Evolutionary conservation across 495 filamentous ascomycete genomes (phyloP).

Genomic region (Penicillium soppii): DNA sequence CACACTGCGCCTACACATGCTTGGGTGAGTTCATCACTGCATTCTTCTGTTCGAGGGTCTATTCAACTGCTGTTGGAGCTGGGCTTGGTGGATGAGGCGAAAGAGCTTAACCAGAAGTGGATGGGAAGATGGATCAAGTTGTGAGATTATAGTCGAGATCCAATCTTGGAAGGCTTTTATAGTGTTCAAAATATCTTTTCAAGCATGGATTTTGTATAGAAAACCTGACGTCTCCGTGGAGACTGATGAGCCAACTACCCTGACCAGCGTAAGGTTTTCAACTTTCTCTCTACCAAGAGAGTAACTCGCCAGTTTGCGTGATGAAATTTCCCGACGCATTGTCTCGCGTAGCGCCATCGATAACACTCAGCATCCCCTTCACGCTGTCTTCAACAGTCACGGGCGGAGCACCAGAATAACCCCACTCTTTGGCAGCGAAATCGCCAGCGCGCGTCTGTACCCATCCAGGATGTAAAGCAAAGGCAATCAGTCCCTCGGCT

Average conservation of each 20-base stretch:
- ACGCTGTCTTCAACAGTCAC: slow-evolving; percentile 26
- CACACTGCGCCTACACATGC: slow-evolving; percentile 68
- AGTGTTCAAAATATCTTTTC: too few species aligned
- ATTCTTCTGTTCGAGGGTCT: slow-evolving; percentile 59
- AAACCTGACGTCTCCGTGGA: too few species aligned
- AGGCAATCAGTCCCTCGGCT: slow-evolving; percentile 29
- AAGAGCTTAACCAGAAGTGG: slow-evolving; percentile 58
- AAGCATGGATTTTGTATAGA: too few species aligned
- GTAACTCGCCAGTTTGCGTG: slow-evolving; percentile 14
- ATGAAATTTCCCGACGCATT: slow-evolving; percentile 37
- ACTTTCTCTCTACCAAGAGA: slow-evolving; percentile 6
- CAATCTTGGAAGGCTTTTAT: too few species aligned
- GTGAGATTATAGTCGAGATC: too few species aligned
- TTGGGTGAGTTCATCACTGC: slow-evolving; percentile 64
- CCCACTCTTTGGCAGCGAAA: slow-evolving; percentile 24
- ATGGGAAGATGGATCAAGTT: slow-evolving; percentile 61
- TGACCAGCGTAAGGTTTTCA: not conserved
- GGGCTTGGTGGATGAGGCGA: slow-evolving; percentile 67
- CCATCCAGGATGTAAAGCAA: slow-evolving; percentile 31
- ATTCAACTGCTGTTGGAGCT: slow-evolving; percentile 64
- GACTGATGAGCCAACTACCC: too few species aligned
- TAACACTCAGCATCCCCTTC: slow-evolving; percentile 33
- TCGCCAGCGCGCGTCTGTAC: slow-evolving; percentile 46
- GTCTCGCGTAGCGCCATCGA: slow-evolving; percentile 35
- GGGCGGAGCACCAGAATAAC: slow-evolving; percentile 21